A percentile compares a stretch with the other conserved stretches of the same genome.
Evolutionary conservation across 169 alveolate genomes (phyloP).

Genomic region (Sarcocystis neurona): DNA sequence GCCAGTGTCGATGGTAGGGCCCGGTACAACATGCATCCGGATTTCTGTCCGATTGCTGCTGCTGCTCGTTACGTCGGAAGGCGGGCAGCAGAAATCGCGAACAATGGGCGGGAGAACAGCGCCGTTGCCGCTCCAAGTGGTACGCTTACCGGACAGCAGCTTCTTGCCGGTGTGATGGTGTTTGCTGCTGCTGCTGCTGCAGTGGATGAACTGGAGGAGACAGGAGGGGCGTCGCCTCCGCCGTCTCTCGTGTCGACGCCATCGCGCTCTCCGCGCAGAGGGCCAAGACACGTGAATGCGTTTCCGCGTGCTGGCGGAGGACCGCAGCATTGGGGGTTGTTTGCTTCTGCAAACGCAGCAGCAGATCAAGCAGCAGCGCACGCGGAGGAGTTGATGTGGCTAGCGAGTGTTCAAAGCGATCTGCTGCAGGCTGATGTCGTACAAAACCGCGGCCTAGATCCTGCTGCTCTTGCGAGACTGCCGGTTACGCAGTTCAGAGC

Average conservation of each 20-base stretch:
- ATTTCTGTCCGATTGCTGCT: not conserved
- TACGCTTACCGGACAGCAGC: not conserved
- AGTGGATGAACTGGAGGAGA: not conserved
- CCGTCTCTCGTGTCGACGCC: not conserved
- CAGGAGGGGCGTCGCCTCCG: not conserved
- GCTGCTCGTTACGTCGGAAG: not conserved
- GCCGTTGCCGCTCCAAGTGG: not conserved
- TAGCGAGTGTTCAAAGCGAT: not conserved
- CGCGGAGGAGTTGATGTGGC: too few species aligned
- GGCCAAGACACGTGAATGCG: too few species aligned
- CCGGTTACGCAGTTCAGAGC: not conserved
- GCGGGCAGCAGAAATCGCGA: not conserved
- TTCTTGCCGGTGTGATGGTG: not conserved
- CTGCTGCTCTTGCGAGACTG: not conserved
- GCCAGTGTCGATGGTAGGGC: not conserved
- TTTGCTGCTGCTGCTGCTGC: not conserved
- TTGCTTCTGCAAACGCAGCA: not conserved
- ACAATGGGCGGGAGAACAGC: not conserved
- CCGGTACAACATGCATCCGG: not conserved
- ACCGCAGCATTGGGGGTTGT: too few species aligned
- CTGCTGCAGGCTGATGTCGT: not conserved
- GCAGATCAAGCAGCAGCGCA: not conserved
- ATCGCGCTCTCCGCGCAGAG: not conserved
- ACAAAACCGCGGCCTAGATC: not conserved
- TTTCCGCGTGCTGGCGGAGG: too few species aligned